phyloP scores from a whole-genome alignment of 2,329 filamentous ascomycete species.

The Phialophora macrospora region DNA sequence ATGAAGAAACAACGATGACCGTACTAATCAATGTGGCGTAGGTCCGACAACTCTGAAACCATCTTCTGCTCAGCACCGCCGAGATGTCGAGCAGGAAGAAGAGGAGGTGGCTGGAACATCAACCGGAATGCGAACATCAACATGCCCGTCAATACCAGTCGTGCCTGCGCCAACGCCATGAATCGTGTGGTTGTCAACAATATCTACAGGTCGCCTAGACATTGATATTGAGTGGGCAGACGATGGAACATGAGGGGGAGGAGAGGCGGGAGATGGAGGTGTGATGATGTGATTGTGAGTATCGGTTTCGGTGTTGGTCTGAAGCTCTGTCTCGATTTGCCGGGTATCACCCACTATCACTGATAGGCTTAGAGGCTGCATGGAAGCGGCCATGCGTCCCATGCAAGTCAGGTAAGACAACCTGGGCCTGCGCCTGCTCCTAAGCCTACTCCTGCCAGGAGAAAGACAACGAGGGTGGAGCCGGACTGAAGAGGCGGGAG shows the following conservation, averaged over 20 bases:
- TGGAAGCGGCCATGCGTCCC: background rate
- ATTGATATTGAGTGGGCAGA: constrained; percentile 8
- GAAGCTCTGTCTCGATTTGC: background rate
- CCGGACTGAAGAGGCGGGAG: too few relatives aligned
- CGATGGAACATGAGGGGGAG: background rate
- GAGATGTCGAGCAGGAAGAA: constrained; percentile 3
- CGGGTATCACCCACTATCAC: background rate
- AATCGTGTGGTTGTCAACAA: constrained; percentile 22
- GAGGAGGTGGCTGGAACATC: background rate
- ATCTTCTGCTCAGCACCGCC: background rate
- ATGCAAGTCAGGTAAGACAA: background rate
- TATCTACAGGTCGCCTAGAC: constrained; percentile 6
- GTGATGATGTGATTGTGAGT: background rate
- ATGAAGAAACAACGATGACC: background rate
- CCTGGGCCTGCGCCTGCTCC: too few relatives aligned
- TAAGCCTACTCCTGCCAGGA: background rate
- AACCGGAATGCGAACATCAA: background rate
- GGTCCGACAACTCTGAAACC: background rate
- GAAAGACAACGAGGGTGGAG: background rate
- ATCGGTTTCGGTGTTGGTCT: background rate
- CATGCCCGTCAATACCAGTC: background rate
- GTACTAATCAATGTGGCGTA: background rate
- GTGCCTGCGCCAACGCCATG: constrained; percentile 2
- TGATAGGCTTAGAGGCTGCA: background rate
- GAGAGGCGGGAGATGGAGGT: background rate